phyloP scores from a whole-genome alignment of 495 filamentous ascomycete species.

The Penicillium flavigenum region DNA sequence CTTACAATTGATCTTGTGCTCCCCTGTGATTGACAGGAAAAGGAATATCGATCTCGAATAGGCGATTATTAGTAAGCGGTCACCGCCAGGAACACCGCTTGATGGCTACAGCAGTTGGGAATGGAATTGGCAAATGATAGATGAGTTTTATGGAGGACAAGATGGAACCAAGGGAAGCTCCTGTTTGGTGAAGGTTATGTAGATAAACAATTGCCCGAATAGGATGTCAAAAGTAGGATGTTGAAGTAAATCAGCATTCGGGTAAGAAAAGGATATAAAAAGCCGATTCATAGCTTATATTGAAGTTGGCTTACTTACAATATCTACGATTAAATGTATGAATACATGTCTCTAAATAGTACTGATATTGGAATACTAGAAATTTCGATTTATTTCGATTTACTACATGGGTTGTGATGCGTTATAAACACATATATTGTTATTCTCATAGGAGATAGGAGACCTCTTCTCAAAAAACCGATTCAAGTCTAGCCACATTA shows the following conservation, averaged over 20 bases:
- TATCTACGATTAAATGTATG: too few relatives aligned
- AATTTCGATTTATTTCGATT: not conserved
- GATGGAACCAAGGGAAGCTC: not conserved
- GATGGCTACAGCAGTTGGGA: not conserved
- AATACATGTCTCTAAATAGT: not conserved
- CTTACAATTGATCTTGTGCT: slow-evolving; percentile 8
- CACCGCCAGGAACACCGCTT: not conserved
- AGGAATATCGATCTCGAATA: not conserved
- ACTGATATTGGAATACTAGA: not conserved
- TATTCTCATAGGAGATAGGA: not conserved
- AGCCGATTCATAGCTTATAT: not conserved
- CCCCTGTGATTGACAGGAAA: not conserved
- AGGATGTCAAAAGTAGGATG: not conserved
- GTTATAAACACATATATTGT: not conserved
- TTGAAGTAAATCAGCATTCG: not conserved
- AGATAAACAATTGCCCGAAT: not conserved
- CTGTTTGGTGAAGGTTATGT: not conserved
- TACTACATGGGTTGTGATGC: not conserved
- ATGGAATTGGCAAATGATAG: not conserved
- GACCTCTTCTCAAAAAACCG: too few relatives aligned
- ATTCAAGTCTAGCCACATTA: not conserved
- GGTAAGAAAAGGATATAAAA: not conserved
- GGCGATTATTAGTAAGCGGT: slow-evolving; percentile 5
- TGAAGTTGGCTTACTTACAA: not conserved
- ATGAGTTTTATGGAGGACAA: not conserved